Base-by-base conservation (phyloP, 2,329 filamentous ascomycete species). In the Ophiosphaerella narmari region DNA sequence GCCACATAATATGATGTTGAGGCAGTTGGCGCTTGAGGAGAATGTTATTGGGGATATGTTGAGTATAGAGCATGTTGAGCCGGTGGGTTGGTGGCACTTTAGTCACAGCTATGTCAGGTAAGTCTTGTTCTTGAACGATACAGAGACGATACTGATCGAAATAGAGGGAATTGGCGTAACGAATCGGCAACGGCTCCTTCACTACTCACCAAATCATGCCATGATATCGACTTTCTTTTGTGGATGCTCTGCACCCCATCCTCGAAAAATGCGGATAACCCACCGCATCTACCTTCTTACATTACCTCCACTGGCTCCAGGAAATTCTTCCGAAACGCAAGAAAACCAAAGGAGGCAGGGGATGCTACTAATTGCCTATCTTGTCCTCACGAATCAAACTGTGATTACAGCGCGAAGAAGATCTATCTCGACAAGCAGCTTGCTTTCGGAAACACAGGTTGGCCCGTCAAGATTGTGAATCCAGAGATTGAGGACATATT, bases 71-170 rank as follows among this genome's bases (percentile, higher is more conserved):
- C 94, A 97, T 73, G 94, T 90, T 0, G 94, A 97, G 72, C 94
- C 94, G 0, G 87, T 99, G 0, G 94, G 94, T 1, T 96, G 89
- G 86, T 97, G 91, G 90, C 94, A 97, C 71, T 97, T 95, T 70
- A 51, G 43, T n/a, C 68, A 70, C 46, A 59, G 44, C 34, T 73
- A 70, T 44, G 93, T 97, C 32, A 84, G 85, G 79, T 81, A 72
- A 44, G 68, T 35, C n/a, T 14, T 12, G 11, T 3, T 36, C 6
- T 32, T 21, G 13, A 26, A 11, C 23, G 7, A 12, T 26, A 8
- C 0, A n/a, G 18, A 18, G 5, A 24, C 2, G 11, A 32, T 51
- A 32, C 59, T 57, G n/a, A 52, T 11, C 4, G 7, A 9, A 33
- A 13, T 47, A 81, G 90, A 39, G 94, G 94, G 13, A 97, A 97